Evolutionary conservation across 805 yeast species (phyloP).

Genomic region (Saturnispora galanensis): DNA sequence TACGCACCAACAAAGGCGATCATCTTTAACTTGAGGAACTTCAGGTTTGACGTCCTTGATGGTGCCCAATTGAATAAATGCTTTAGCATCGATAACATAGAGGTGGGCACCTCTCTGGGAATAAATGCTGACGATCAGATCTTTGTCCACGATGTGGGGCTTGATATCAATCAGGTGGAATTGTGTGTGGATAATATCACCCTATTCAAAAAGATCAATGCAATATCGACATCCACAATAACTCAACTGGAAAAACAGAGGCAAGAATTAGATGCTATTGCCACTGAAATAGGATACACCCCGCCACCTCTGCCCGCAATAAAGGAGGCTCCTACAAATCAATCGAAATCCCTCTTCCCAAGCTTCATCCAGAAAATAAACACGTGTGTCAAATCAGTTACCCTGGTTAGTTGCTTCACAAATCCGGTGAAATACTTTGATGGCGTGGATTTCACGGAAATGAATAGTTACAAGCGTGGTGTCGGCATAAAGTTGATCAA

Average conservation of each 20-base stretch:
- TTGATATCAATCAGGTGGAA: slow-evolving; percentile 8
- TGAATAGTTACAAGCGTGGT: slow-evolving; percentile 24
- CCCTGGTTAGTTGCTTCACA: slow-evolving; percentile 20
- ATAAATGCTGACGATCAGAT: slow-evolving; percentile 7
- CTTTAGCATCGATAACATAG: slow-evolving; percentile 15
- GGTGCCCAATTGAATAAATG: slow-evolving; percentile 7
- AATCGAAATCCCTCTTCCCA: slow-evolving; percentile 8
- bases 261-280: background rate
- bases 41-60: slow-evolving; percentile 15
- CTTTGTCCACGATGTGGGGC: slow-evolving; percentile 5
- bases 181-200: slow-evolving; percentile 8
- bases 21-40: slow-evolving; percentile 15
- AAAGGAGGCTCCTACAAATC: background rate
- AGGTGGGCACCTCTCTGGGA: slow-evolving; percentile 9
- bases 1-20: slow-evolving; percentile 14
- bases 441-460: slow-evolving; percentile 21
- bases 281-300: background rate
- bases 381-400: slow-evolving; percentile 12
- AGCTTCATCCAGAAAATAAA: slow-evolving; percentile 8
- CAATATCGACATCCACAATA: background rate
- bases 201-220: slow-evolving; percentile 1
- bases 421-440: slow-evolving; percentile 24
- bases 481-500: slow-evolving; percentile 9
- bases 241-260: background rate
- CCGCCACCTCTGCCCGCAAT: background rate